Base-by-base conservation (phyloP, 2,329 filamentous ascomycete species). In the Colletotrichum sp. region DNA sequence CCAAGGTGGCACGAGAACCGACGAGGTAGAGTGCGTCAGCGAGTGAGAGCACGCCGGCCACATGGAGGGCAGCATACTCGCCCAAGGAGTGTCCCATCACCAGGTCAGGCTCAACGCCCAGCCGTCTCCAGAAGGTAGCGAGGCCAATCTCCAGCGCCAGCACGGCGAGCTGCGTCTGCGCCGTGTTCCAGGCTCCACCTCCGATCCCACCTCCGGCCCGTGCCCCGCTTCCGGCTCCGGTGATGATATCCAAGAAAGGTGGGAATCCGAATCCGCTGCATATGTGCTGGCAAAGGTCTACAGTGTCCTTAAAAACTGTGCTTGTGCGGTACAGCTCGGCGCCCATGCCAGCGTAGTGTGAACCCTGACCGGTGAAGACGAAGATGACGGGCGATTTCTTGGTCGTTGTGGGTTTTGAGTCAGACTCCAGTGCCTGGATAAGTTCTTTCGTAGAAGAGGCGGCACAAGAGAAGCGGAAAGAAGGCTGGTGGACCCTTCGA, bases 11-110 rank as follows among this genome's bases (percentile, higher is more conserved):
- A 73, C 93, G 87, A 24, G 84, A 80, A 9, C 93, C 93, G 7
- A 94, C 92, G 0, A 95, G 85, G 60, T 90, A 91, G 12, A 95
- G 85, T 77, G 90, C 78, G 55, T 86, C 84, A 6, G 68, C 9
- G 0, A 84, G 77, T 10, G 79, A 81, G 13, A 85, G 64, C 1
- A 78, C 75, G 1, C 82, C 82, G 3, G 83, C 80, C 2, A 85
- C 75, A 55, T 82, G 81, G 5, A 85, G 71, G 4, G 83, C 84
- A 0, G 83, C 83, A 3, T 85, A 70, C 70, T 86, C 80, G 10
- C 84, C 84, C 69, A 86, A 81, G 71, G 83, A 84, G 71, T 85
- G 84, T 1, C 84, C 85, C 13, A 84, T 74, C 0, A 84, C 78
- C 59, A 81, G 78, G 8, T 80, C 78, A 1, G 83, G 81, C 18